phyloP scores from a whole-genome alignment of 371 early-diverging fungal genomes.

The Sporodiniella umbellata region DNA sequence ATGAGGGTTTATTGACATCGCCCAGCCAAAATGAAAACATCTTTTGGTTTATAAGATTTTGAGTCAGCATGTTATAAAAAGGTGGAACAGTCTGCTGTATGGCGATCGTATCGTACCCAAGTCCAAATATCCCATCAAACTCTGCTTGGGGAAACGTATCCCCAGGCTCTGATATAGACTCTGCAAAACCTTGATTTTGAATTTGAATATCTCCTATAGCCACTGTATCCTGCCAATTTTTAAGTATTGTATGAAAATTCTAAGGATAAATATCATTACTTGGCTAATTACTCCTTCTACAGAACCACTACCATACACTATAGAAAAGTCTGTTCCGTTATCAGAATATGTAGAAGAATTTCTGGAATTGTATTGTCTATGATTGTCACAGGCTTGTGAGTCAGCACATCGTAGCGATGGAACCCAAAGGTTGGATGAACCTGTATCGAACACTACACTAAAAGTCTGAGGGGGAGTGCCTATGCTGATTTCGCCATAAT shows the following conservation, averaged over 20 bases:
- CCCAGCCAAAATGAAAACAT: conserved; percentile 83
- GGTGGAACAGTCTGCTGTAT: conserved; percentile 85
- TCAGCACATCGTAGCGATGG: conserved; percentile 88
- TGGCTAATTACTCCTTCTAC: conserved; percentile 89
- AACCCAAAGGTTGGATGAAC: conserved; percentile 95
- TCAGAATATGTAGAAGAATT: conserved; percentile 66
- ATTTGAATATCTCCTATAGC: conserved; percentile 62
- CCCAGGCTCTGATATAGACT: conserved; percentile 89
- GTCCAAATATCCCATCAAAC: conserved; percentile 93
- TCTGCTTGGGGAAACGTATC: conserved; percentile 77
- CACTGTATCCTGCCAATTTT: conserved; percentile 42
- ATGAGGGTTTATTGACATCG: conserved; percentile 32
- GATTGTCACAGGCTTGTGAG: conserved; percentile 92
- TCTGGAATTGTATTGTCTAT: conserved; percentile 75
- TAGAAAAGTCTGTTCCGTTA: conserved; percentile 90
- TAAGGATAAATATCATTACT: conserved; percentile 22
- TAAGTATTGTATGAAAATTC: background rate
- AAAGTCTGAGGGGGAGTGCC: conserved; percentile 91
- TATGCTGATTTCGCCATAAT: conserved; percentile 81
- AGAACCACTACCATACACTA: conserved; percentile 89
- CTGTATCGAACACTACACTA: conserved; percentile 93
- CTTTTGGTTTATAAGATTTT: conserved; percentile 67
- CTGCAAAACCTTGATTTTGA: conserved; percentile 77
- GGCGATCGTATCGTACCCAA: conserved; percentile 89
- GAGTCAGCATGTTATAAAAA: conserved; percentile 84